Conservation (phyloP, 2,329 filamentous ascomycete genomes). For the Xylaria arbuscula region DNA sequence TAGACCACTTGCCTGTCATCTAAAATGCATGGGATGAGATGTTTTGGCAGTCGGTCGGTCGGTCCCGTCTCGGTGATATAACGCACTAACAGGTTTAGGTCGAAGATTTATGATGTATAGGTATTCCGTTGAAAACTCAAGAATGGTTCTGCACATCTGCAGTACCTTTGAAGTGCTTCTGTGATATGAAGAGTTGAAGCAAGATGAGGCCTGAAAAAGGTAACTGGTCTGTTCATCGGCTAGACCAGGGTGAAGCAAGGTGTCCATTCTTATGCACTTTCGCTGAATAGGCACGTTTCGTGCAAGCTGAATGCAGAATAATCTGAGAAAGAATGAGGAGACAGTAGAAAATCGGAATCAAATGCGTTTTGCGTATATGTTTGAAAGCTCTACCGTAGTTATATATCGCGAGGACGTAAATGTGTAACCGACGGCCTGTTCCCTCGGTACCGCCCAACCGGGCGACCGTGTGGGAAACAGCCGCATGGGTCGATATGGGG, state of each 20-base stretch:
- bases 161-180: neutral
- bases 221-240: neutral
- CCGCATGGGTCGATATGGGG: neutral
- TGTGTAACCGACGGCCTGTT: neutral
- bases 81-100: slow-evolving; percentile 1
- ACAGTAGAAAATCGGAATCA: neutral
- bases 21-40: neutral
- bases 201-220: neutral
- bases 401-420: neutral
- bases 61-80: slow-evolving; percentile 16
- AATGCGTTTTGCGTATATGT: neutral
- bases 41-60: slow-evolving; percentile 12
- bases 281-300: neutral
- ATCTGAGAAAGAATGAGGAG: neutral
- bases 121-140: neutral
- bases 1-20: slow-evolving; percentile 5
- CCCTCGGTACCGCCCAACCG: neutral
- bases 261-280: neutral
- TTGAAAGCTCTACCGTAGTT: neutral
- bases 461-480: neutral
- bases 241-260: neutral
- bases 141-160: neutral
- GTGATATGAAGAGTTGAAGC: neutral
- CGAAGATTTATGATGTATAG: neutral
- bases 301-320: neutral